Percentiles rank a stretch among this genome's conserved stretches.
Conservation (phyloP, 129 eudicot genomes). For the Chrysanthemum lavandulifolium region DNA sequence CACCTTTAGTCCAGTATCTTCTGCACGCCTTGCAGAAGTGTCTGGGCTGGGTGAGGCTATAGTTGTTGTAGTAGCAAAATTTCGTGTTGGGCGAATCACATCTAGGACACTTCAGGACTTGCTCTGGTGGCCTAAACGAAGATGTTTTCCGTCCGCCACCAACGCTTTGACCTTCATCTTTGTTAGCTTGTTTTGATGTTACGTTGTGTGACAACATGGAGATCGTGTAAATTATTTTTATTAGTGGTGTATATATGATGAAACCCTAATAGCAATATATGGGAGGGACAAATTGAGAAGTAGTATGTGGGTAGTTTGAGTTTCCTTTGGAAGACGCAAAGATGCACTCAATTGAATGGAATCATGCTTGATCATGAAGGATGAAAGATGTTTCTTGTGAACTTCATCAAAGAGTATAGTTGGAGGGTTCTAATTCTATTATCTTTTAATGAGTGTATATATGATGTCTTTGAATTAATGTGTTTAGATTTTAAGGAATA, state of each 20-base stretch:
- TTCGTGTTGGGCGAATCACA: slow-evolving; percentile 90
- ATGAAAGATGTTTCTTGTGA: slow-evolving; percentile 57
- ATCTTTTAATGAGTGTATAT: slow-evolving; percentile 12
- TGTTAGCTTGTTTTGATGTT: slow-evolving; percentile 35
- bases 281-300: slow-evolving; percentile 6
- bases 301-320: slow-evolving; percentile 32
- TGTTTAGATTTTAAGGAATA: slow-evolving; percentile 41
- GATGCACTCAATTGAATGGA: slow-evolving; percentile 51
- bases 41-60: slow-evolving; percentile 84
- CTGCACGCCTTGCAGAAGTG: slow-evolving; percentile 89
- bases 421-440: slow-evolving; percentile 31
- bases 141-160: slow-evolving; percentile 28
- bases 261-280: slow-evolving; percentile 27
- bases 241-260: slow-evolving; percentile 9
- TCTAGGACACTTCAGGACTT: slow-evolving; percentile 66
- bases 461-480: slow-evolving; percentile 30
- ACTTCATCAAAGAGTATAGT: slow-evolving; percentile 54
- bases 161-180: slow-evolving; percentile 37
- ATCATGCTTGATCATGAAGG: slow-evolving; percentile 63
- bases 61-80: slow-evolving; percentile 93
- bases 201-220: slow-evolving; percentile 46
- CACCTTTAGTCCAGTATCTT: slow-evolving; percentile 89
- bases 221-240: neutral
- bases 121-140: slow-evolving; percentile 35
- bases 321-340: slow-evolving; percentile 58